Base-by-base conservation (phyloP, 2,329 filamentous ascomycete genomes). In the Fusarium avenaceum region DNA sequence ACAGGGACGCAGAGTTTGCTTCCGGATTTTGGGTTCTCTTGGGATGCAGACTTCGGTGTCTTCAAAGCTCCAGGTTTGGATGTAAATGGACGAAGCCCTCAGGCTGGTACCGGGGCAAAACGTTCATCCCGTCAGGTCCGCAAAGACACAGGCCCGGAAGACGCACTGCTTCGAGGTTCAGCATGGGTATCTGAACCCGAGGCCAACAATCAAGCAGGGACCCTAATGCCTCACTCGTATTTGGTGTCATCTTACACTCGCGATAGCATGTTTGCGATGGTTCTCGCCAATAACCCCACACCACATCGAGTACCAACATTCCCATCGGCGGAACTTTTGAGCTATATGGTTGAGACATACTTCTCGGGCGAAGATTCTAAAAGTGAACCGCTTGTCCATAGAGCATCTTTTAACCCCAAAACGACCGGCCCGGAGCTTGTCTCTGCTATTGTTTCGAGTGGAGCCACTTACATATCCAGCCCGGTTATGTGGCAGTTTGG, bases 181-280 rank as follows among this genome's bases (percentile, higher is more conserved):
- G 54, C 60, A 24, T 73, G 71, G 71, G 55, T 71, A 20, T 46
- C 42, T n/a, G 64, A 67, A 15, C 48, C 57, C 6, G 61, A 69
- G 22, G 20, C 50, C 20, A 70, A 63, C 32, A 49, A 39, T 2
- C 57, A 64, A 28, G 49, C 43, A 63, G 56, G 44, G 46, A 40
- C 51, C 47, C 33, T 42, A 44, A 35, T 14, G 33, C 20, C 43
- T 51, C 39, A 26, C 38, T 56, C 26, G 14, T 30, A 48, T 30
- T 44, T 57, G 15, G 60, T 72, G 26, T 54, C 58, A 19, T 57
- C 70, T 14, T 52, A 58, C 40, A 57, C 49, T 28, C 71, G 71
- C 20, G 71, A 73, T 51, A 69, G 67, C 44, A 45, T 73, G 38
- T 74, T 73, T 44, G 69, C 71, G 4, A 70, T 71, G 70, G 69